Percentiles rank a stretch among this genome's conserved stretches.
Conservation (phyloP, 192 early-diverging fungal genomes). For the Backusella circina region DNA sequence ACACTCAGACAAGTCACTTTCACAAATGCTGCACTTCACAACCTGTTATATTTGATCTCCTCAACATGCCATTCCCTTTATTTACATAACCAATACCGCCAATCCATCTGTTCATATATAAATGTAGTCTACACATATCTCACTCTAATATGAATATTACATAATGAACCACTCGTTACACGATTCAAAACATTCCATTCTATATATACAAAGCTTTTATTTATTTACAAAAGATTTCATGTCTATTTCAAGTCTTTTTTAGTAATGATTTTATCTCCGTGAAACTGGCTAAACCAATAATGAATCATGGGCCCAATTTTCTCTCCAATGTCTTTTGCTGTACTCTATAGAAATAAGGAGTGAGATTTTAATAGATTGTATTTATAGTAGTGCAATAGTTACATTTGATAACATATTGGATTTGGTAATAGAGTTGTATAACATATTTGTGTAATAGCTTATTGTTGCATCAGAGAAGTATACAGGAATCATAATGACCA, state of each 20-base stretch:
- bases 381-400: neutral
- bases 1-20: too few species aligned
- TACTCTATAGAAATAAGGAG: neutral
- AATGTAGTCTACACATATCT: too few species aligned
- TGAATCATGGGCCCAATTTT: neutral
- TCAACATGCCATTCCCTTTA: too few species aligned
- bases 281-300: neutral
- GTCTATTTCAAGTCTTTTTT: neutral
- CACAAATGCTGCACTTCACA: too few species aligned
- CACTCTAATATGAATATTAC: too few species aligned
- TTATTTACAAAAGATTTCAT: neutral
- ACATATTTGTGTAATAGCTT: neutral
- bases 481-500: neutral
- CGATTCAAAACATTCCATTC: too few species aligned
- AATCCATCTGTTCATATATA: too few species aligned
- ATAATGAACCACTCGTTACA: too few species aligned
- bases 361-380: neutral
- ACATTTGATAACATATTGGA: neutral
- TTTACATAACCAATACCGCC: too few species aligned
- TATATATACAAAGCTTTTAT: too few species aligned
- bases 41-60: too few species aligned
- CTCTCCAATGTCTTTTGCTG: constrained; percentile 4
- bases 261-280: neutral
- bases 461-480: neutral
- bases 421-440: neutral